A percentile compares a stretch with the other conserved stretches of the same genome.
Conservation (phyloP, 208 protist genomes). For the Leishmania martiniquensis region DNA sequence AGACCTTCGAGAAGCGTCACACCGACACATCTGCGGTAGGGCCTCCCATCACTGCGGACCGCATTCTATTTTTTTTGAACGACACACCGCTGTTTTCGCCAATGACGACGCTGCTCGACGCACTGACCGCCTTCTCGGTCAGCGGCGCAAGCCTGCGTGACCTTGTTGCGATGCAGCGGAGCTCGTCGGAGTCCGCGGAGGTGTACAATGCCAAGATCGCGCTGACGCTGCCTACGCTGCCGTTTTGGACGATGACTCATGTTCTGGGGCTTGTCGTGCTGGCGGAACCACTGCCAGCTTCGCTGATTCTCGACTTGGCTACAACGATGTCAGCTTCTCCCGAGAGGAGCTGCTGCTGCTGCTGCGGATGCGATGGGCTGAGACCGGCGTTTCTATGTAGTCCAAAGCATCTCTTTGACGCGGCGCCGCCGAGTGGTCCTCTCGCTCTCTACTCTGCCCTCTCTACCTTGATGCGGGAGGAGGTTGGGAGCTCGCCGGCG, state of each 20-base stretch:
- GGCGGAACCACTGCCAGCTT: slow-evolving; percentile 35
- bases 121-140: slow-evolving; percentile 26
- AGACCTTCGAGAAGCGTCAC: slow-evolving; percentile 10
- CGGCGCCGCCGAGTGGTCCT: slow-evolving; percentile 16
- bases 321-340: background rate
- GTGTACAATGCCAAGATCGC: slow-evolving; percentile 15
- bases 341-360: slow-evolving; percentile 1
- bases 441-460: slow-evolving; percentile 26
- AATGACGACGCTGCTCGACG: slow-evolving; percentile 48
- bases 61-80: slow-evolving; percentile 49
- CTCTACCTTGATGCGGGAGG: slow-evolving; percentile 14
- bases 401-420: slow-evolving; percentile 36
- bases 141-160: slow-evolving; percentile 34
- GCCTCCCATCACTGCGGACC: slow-evolving; percentile 17
- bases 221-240: slow-evolving; percentile 25
- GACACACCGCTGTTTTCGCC: slow-evolving; percentile 39
- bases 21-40: background rate
- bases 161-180: slow-evolving; percentile 18
- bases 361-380: slow-evolving; percentile 27
- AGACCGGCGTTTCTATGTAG: slow-evolving; percentile 30
- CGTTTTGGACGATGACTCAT: slow-evolving; percentile 58
- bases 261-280: slow-evolving; percentile 52
- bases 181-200: slow-evolving; percentile 17
- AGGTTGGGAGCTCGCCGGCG: slow-evolving; percentile 4
- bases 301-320: slow-evolving; percentile 7